These are phyloP conservation scores for Aureoboletus auriporus DNA, from an alignment of 768 basidiomycete species.

Conservation along the genomic window DNA sequence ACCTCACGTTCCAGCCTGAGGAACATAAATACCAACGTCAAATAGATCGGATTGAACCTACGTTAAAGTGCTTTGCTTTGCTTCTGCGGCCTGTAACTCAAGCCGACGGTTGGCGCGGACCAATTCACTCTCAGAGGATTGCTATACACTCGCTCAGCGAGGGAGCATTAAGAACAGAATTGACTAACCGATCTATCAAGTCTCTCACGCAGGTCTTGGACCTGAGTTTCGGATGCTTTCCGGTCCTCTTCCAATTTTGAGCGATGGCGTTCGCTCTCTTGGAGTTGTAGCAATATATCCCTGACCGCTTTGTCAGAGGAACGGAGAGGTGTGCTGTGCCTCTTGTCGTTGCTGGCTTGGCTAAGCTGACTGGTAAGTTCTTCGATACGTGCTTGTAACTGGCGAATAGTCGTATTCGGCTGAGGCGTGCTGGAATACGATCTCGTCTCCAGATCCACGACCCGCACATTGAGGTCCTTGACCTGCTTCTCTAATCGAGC, in stretches of 20 bases:
- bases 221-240: slow-evolving; percentile 53
- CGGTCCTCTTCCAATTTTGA: slow-evolving; percentile 63
- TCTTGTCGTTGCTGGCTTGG: slow-evolving; percentile 40
- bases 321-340: slow-evolving; percentile 31
- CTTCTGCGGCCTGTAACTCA: slow-evolving; percentile 72
- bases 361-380: slow-evolving; percentile 53
- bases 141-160: slow-evolving; percentile 37
- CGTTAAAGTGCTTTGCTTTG: slow-evolving; percentile 67
- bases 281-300: slow-evolving; percentile 51
- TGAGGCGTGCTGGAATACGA: slow-evolving; percentile 66
- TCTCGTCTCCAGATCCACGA: slow-evolving; percentile 79
- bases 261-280: slow-evolving; percentile 61
- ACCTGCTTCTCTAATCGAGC: slow-evolving; percentile 80
- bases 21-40: slow-evolving; percentile 2
- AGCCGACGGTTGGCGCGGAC: slow-evolving; percentile 70
- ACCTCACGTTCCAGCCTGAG: slow-evolving; percentile 60
- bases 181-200: slow-evolving; percentile 60
- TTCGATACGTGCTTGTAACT: slow-evolving; percentile 67
- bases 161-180: not conserved
- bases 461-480: slow-evolving; percentile 78
- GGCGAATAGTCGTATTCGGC: slow-evolving; percentile 49
- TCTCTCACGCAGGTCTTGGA: slow-evolving; percentile 50
- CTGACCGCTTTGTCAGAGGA: slow-evolving; percentile 45
- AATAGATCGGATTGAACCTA: slow-evolving; percentile 30
- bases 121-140: slow-evolving; percentile 65